Evolutionary conservation across 2,329 filamentous ascomycete species (phyloP), one percentile per base, ranked within the genome.

Genomic region (Penicillium sp.): DNA sequence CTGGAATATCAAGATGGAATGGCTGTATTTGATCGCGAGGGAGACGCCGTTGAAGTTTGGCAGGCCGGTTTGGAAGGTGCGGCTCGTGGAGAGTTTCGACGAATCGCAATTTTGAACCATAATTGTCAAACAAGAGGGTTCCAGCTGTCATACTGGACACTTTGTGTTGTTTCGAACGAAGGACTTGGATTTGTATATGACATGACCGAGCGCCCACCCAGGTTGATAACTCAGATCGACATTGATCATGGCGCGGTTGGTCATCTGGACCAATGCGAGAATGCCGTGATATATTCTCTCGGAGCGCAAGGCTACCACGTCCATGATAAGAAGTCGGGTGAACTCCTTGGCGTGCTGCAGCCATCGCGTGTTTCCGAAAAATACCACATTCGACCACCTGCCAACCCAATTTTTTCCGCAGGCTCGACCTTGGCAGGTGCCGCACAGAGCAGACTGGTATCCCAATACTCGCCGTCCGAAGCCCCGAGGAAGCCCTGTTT

Each of bases 1-100:
- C 60, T 79, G 10, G 76, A 79, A 48, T 79, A 79, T 49, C 69
- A 77, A 51, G 71, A 77, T 60, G 76, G 76, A 10, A 74, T 70
- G 45, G 74, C 71, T 2, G 74, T 76, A 2, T 79, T 74, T 61
- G 76, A 79, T 57, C 66, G 74, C 0, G 70, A 73, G 39, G 74
- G 74, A 3, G 70, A 78, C 59, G 68, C 72, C 1, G 56, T 79
- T 1, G 76, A 79, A 55, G 73, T 79, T 2, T 79, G 76, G 76
- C 67, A 72, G 49, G 66, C 71, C 0, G 72, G 70, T 21, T 34
- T 66, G 21, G 69, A 71, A 21, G 71, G 64, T 10, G 53, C 65
- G 12, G 42, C 55, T 12, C 67, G 72, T 29, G 76, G 75, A 15
- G 66, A 71, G 33, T 78, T 79, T 51, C 65, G 65, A 21, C 70